These are phyloP conservation scores for Thozetella sp. DNA, from an alignment of 495 filamentous ascomycete species.

Conservation along the genomic window DNA sequence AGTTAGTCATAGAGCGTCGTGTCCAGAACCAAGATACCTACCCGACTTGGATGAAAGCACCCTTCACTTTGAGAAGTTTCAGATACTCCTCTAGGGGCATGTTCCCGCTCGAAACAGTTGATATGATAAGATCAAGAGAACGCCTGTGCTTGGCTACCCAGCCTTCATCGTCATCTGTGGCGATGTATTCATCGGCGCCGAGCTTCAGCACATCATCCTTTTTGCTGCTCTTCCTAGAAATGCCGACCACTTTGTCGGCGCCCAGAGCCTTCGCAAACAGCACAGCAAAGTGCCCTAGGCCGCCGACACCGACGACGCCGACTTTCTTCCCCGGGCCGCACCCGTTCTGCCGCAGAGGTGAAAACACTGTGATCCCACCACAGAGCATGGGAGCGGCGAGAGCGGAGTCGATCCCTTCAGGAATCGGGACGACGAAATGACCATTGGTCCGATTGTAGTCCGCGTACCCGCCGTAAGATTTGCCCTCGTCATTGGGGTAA, in stretches of 20 bases:
- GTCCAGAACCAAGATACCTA: not conserved
- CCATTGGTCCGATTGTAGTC: conserved; percentile 66
- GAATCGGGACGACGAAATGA: conserved; percentile 77
- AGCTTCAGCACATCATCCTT: conserved; percentile 63
- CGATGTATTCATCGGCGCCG: conserved; percentile 69
- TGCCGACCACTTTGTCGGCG: conserved; percentile 72
- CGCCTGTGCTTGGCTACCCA: conserved; percentile 63
- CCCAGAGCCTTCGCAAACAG: conserved; percentile 70
- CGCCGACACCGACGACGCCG: conserved; percentile 77
- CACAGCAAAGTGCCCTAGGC: conserved; percentile 67
- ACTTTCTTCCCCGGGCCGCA: conserved; percentile 75
- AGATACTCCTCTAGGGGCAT: conserved; percentile 75
- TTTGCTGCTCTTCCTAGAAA: conserved; percentile 67
- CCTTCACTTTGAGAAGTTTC: conserved; percentile 61
- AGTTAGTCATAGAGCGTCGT: not conserved
- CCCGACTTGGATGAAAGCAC: conserved; percentile 77
- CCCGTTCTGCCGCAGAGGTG: conserved; percentile 66
- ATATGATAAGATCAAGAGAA: conserved; percentile 72
- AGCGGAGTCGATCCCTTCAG: conserved; percentile 46
- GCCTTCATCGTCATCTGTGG: conserved; percentile 71
- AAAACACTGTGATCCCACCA: conserved; percentile 74
- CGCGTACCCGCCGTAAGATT: conserved; percentile 67
- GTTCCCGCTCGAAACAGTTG: conserved; percentile 66
- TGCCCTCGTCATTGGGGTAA: conserved; percentile 55
- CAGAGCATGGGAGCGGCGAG: conserved; percentile 76